Percentiles rank a stretch among this genome's conserved stretches.
phyloP scores from a whole-genome alignment of 345 rosid species.

The Eucalyptus coolabah region DNA sequence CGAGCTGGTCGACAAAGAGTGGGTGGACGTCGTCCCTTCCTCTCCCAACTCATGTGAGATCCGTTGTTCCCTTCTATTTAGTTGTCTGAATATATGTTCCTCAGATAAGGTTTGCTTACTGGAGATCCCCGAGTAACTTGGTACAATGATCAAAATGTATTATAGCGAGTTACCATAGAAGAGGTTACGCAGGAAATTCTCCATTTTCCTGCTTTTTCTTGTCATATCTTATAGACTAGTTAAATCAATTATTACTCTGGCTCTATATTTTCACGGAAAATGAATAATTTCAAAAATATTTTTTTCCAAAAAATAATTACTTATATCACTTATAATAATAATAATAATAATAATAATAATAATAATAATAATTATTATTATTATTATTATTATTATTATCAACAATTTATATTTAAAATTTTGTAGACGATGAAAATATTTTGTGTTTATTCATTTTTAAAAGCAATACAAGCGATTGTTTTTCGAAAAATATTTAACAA shows the following conservation, averaged over 20 bases:
- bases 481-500: not conserved
- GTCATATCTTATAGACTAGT: not conserved
- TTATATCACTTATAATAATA: accelerated
- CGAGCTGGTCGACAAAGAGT: slow-evolving; percentile 47
- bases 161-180: not conserved
- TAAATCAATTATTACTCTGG: not conserved
- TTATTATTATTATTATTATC: too few species aligned
- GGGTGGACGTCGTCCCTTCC: slow-evolving; percentile 45
- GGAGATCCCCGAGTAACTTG: slow-evolving; percentile 26
- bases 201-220: not conserved
- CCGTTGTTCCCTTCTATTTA: slow-evolving; percentile 26
- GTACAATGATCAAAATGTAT: not conserved
- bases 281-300: accelerated
- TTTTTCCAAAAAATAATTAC: not conserved
- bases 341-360: too few species aligned
- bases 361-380: too few species aligned
- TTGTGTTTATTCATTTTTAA: not conserved
- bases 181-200: not conserved
- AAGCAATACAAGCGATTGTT: accelerated
- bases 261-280: accelerated
- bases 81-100: slow-evolving; percentile 34
- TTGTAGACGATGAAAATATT: not conserved
- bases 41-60: slow-evolving; percentile 54
- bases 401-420: not conserved
- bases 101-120: slow-evolving; percentile 42